Conservation (phyloP, 306 rosid species). For the Cicer arietinum region DNA sequence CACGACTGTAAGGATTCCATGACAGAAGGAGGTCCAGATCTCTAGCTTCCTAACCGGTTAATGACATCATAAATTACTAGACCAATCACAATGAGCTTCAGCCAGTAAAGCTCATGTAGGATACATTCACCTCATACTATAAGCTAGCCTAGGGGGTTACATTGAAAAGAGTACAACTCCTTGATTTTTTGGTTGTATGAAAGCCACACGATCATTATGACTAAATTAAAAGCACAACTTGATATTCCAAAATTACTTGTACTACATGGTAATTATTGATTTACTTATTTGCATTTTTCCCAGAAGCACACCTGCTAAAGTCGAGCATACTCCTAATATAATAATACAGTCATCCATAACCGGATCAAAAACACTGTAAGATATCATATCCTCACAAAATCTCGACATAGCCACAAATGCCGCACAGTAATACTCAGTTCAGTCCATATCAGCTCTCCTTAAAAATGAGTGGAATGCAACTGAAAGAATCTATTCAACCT, state of each 20-base stretch:
- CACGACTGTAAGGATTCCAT: not conserved
- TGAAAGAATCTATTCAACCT: constrained; percentile 13
- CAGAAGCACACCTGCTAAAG: constrained; percentile 1
- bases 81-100: constrained; percentile 28
- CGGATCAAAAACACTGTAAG: not conserved
- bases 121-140: constrained; percentile 7
- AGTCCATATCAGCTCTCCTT: constrained; percentile 12
- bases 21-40: not conserved
- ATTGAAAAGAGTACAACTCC: not conserved
- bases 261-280: not conserved
- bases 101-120: constrained; percentile 15
- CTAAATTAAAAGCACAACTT: constrained; percentile 21
- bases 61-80: not conserved
- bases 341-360: constrained; percentile 30
- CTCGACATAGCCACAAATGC: constrained; percentile 29
- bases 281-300: constrained; percentile 8
- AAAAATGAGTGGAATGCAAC: constrained; percentile 12
- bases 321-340: not conserved
- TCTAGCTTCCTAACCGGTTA: not conserved
- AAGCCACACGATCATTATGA: not conserved
- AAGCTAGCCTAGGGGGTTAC: constrained; percentile 28
- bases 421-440: constrained; percentile 11
- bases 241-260: constrained; percentile 29
- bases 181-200: not conserved
- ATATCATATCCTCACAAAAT: constrained; percentile 15